Conservation (phyloP, 2,329 filamentous ascomycete genomes). For the Gnomoniopsis sp. region DNA sequence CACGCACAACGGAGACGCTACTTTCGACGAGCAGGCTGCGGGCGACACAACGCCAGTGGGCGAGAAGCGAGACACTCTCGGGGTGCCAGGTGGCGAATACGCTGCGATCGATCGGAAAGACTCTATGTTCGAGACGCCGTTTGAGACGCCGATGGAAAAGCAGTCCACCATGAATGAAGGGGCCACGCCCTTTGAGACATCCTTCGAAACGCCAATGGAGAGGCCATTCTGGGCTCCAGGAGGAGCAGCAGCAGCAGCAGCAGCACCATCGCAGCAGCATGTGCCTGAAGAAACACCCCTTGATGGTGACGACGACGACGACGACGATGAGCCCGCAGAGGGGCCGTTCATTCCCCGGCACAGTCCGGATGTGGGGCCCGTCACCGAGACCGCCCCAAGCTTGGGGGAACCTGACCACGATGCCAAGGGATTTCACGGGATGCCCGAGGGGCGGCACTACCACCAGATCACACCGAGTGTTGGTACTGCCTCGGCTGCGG, state of each 20-base stretch:
- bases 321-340: not conserved
- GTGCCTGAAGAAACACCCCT: not conserved
- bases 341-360: constrained; percentile 2
- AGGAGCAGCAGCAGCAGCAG: not conserved
- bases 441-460: not conserved
- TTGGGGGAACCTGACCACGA: not conserved
- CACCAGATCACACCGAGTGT: not conserved
- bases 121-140: not conserved
- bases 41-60: not conserved
- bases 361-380: not conserved
- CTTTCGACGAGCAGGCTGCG: not conserved
- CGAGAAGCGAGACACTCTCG: not conserved
- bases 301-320: not conserved
- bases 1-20: not conserved
- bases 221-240: not conserved
- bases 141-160: not conserved
- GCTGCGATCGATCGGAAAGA: not conserved
- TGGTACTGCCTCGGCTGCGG: not conserved
- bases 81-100: not conserved
- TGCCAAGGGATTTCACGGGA: not conserved
- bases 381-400: not conserved
- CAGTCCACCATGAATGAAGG: not conserved
- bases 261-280: not conserved
- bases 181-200: not conserved
- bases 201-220: not conserved